A percentile compares a stretch with the other conserved stretches of the same genome.
Conservation (phyloP, 768 basidiomycete species). For the Clitopilus passeckerianus region DNA sequence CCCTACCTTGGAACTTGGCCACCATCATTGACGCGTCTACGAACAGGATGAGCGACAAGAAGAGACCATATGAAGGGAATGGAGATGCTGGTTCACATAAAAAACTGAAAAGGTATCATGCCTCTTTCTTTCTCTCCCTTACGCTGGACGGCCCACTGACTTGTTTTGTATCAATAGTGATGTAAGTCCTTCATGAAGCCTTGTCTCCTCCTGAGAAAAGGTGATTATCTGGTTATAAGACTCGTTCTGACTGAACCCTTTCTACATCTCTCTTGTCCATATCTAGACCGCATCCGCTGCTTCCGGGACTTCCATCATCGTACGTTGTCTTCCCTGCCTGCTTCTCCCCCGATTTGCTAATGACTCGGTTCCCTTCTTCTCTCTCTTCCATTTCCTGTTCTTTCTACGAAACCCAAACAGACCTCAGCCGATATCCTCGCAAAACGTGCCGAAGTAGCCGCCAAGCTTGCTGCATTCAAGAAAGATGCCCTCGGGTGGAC, state of each 20-base stretch:
- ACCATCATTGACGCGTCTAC: neutral
- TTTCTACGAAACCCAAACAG: slow-evolving; percentile 26
- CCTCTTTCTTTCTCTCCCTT: slow-evolving; percentile 2
- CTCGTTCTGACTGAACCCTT: slow-evolving; percentile 26
- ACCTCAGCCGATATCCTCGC: neutral
- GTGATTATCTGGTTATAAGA: slow-evolving; percentile 58
- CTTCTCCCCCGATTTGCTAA: slow-evolving; percentile 30
- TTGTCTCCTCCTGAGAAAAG: slow-evolving; percentile 40
- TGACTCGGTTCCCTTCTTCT: neutral
- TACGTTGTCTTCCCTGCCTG: neutral
- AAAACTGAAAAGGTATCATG: slow-evolving; percentile 63
- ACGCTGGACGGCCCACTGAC: slow-evolving; percentile 11
- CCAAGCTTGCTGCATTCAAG: slow-evolving; percentile 79
- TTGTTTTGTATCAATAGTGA: slow-evolving; percentile 36
- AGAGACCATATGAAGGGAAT: slow-evolving; percentile 54
- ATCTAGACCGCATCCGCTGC: neutral
- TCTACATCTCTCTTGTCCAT: neutral
- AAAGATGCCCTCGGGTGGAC: slow-evolving; percentile 27
- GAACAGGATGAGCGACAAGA: slow-evolving; percentile 58
- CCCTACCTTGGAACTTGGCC: neutral
- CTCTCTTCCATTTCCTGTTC: too few species aligned
- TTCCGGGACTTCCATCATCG: neutral
- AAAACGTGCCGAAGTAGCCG: slow-evolving; percentile 79
- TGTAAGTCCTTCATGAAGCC: slow-evolving; percentile 48
- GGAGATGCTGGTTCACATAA: slow-evolving; percentile 43